phyloP scores from a whole-genome alignment of 2,329 filamentous ascomycete genomes.

The Diaporthe ampelina region DNA sequence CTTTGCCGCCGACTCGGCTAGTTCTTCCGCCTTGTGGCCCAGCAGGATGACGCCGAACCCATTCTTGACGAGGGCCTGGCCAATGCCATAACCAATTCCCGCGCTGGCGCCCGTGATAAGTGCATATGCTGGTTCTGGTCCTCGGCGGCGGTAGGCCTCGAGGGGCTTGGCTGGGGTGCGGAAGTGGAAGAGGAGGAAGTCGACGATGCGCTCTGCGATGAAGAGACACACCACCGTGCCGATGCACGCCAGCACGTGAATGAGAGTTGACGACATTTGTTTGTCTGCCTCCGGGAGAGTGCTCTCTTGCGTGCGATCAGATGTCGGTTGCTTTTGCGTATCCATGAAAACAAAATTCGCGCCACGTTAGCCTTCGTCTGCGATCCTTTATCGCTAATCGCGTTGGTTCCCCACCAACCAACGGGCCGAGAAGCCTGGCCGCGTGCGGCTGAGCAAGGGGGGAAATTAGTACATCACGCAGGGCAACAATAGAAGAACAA shows the following conservation, averaged over 20 bases:
- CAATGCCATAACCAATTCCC: constrained; percentile 52
- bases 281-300: too few relatives aligned
- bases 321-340: too few relatives aligned
- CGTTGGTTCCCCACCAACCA: too few relatives aligned
- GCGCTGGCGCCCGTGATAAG: constrained; percentile 54
- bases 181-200: constrained; percentile 46
- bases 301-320: too few relatives aligned
- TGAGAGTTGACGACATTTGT: too few relatives aligned
- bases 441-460: too few relatives aligned
- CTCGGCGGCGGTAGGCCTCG: constrained; percentile 45
- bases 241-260: constrained; percentile 39
- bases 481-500: neutral
- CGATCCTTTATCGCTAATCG: too few relatives aligned
- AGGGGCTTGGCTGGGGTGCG: constrained; percentile 44
- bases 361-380: too few relatives aligned
- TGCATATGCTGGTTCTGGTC: constrained; percentile 46
- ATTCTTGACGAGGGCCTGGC: constrained; percentile 50
- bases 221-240: constrained; percentile 44
- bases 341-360: too few relatives aligned
- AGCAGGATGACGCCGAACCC: constrained; percentile 54
- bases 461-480: too few relatives aligned
- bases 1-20: constrained; percentile 46
- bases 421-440: too few relatives aligned
- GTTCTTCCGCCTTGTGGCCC: constrained; percentile 49
- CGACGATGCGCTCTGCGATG: constrained; percentile 31